Evolutionary conservation across 1,284 basidiomycete species (phyloP).

Genomic region (Heterobasidion irregulare): DNA sequence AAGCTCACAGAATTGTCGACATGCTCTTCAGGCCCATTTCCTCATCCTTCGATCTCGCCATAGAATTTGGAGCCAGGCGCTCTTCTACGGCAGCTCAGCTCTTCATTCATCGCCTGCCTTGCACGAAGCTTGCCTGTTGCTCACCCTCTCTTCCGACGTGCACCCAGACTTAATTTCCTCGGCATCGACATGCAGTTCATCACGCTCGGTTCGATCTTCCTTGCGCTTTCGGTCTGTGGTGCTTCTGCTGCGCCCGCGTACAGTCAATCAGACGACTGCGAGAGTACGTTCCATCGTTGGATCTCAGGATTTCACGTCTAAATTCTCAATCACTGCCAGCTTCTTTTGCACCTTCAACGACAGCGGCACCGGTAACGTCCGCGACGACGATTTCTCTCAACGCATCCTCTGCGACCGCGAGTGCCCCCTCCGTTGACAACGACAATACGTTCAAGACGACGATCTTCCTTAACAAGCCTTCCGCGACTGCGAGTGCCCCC

Average conservation of each 20-base stretch:
- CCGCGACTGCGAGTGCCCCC: neutral
- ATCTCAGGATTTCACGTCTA: no score
- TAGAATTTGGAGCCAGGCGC: constrained; percentile 3
- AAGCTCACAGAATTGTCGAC: neutral
- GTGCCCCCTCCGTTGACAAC: neutral
- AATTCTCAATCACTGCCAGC: no score
- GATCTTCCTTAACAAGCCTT: neutral
- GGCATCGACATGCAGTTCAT: neutral
- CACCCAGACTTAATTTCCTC: neutral
- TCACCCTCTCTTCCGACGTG: neutral
- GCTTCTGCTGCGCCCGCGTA: constrained; percentile 1
- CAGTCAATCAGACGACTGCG: neutral
- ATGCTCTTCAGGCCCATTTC: neutral
- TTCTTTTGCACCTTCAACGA: neutral
- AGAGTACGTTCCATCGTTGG: neutral
- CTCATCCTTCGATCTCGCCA: neutral
- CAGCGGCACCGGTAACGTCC: neutral
- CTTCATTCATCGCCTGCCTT: neutral
- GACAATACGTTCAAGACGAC: neutral
- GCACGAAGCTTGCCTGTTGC: neutral
- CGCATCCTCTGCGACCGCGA: neutral
- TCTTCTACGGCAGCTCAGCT: neutral
- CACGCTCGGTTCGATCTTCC: neutral
- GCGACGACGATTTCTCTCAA: neutral
- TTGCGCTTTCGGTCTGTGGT: neutral